phyloP scores from a whole-genome alignment of 176 grass and related monocot species.

The Secale cereale region DNA sequence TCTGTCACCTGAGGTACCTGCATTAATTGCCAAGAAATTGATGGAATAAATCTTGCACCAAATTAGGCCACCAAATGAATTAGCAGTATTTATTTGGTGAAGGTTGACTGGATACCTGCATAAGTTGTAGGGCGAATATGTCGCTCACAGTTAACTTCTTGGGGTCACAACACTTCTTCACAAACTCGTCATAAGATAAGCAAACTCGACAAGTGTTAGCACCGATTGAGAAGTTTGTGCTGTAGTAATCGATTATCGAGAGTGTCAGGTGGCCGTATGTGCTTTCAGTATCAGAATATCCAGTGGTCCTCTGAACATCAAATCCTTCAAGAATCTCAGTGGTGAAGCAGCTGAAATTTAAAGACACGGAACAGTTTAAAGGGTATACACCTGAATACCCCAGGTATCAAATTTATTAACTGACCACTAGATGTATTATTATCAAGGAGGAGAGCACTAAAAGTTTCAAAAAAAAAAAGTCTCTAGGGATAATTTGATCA shows the following conservation, averaged over 20 bases:
- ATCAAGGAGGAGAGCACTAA: background rate
- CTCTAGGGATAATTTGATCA: slow-evolving; percentile 9
- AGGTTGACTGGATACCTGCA: slow-evolving; percentile 66
- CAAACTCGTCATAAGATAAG: slow-evolving; percentile 64
- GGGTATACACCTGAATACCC: background rate
- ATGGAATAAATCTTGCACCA: background rate
- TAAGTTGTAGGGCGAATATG: slow-evolving; percentile 92
- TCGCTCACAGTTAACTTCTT: slow-evolving; percentile 69
- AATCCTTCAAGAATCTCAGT: slow-evolving; percentile 89
- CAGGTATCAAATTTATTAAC: background rate
- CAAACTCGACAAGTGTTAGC: slow-evolving; percentile 37
- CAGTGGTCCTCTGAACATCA: slow-evolving; percentile 85
- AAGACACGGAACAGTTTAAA: slow-evolving; percentile 24
- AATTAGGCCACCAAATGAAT: slow-evolving; percentile 23
- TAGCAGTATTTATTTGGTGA: background rate
- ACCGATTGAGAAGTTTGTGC: slow-evolving; percentile 37
- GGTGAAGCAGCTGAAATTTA: slow-evolving; percentile 80
- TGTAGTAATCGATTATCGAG: slow-evolving; percentile 73
- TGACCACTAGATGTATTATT: background rate
- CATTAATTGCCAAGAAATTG: background rate
- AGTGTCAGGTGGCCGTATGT: slow-evolving; percentile 62
- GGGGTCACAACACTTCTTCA: slow-evolving; percentile 57
- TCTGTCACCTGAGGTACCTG: slow-evolving; percentile 93
- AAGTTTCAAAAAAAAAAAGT: background rate
- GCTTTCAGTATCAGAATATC: slow-evolving; percentile 65